Evolutionary conservation across 208 protist species (phyloP), one percentile per base, ranked within the genome.

Genomic region (Trypanosoma scelopori): DNA sequence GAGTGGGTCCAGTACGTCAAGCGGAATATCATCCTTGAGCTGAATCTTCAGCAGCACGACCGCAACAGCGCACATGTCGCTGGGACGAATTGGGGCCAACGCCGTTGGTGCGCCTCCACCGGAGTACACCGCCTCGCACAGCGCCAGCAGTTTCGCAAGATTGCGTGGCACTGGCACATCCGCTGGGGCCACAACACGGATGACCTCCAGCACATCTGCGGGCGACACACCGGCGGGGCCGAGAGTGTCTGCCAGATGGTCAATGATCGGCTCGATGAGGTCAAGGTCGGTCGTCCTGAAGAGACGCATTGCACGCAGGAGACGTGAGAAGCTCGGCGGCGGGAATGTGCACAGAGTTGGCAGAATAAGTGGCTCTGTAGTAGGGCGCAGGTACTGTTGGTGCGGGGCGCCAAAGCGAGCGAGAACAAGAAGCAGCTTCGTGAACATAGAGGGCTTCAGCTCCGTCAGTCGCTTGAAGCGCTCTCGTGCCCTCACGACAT

Each of bases 371-470:
- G 79, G 71, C 37, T 37, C 42, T 22, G 84, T 64, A 11, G 86
- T 69, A 5, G 87, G 87, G 16, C 87, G 78, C 22, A 93, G 60
- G 61, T 93, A 93, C 75, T 89, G 80, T 63, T 93, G 87, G 47
- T 89, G 84, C 3, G 87, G 87, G 0, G 87, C 87, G 13, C 77
- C 84, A 57, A 74, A 72, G 1, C 64, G 63, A 3, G 79, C 74
- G 28, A 93, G 76, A 13, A 93, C 72, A 12, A 77, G 45, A 43
- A 93, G 81, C 43, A 79, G 79, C 41, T 81, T 77, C 15, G 87
- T 89, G 64, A 93, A 81, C 79, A 80, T 84, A 5, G 82, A 81
- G 6, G 82, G 82, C 65, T 72, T 75, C 37, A 92, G 59, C 3
- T 76, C 82, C 18, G 81, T 84, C 46, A 92, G 11, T 41, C 66